Evolutionary conservation across 2,329 filamentous ascomycete genomes (phyloP).

Genomic region (Aaosphaeria arxii): DNA sequence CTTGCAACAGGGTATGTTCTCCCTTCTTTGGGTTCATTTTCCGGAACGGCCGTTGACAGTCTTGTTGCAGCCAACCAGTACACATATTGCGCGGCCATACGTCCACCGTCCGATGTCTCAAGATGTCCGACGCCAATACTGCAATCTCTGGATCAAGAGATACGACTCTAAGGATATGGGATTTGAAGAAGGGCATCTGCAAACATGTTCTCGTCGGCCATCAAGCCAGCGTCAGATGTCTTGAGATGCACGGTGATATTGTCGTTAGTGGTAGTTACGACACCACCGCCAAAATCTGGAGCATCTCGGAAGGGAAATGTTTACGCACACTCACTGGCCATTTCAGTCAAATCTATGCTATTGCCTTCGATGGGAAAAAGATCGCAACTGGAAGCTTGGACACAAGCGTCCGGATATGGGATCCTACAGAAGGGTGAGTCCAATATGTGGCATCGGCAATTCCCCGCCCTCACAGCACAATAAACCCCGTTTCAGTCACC

Average conservation of each 20-base stretch:
- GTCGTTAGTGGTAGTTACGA: slow-evolving; percentile 99
- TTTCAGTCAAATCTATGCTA: slow-evolving; percentile 98
- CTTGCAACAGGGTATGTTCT: slow-evolving; percentile 77
- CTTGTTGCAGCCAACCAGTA: slow-evolving; percentile 21
- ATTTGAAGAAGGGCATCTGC: slow-evolving; percentile 83
- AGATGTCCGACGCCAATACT: slow-evolving; percentile 93
- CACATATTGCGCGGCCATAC: slow-evolving; percentile 85
- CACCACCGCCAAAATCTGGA: slow-evolving; percentile 95
- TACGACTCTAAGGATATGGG: slow-evolving; percentile 92
- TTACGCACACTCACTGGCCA: slow-evolving; percentile 87
- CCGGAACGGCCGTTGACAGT: neutral
- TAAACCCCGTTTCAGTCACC: neutral
- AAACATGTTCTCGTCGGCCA: slow-evolving; percentile 90
- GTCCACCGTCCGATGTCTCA: slow-evolving; percentile 91
- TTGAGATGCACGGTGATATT: slow-evolving; percentile 94
- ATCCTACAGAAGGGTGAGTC: slow-evolving; percentile 78
- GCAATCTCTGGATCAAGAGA: slow-evolving; percentile 96
- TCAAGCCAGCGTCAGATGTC: slow-evolving; percentile 89
- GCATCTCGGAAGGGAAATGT: slow-evolving; percentile 91
- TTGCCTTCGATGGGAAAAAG: slow-evolving; percentile 90
- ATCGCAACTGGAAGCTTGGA: slow-evolving; percentile 95
- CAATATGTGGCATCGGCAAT: slow-evolving; percentile 6
- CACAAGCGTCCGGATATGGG: slow-evolving; percentile 96
- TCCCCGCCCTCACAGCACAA: neutral
- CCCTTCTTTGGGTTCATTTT: neutral